phyloP scores from a whole-genome alignment of 106 monocot species.

The Dendrobium chrysotoxum region DNA sequence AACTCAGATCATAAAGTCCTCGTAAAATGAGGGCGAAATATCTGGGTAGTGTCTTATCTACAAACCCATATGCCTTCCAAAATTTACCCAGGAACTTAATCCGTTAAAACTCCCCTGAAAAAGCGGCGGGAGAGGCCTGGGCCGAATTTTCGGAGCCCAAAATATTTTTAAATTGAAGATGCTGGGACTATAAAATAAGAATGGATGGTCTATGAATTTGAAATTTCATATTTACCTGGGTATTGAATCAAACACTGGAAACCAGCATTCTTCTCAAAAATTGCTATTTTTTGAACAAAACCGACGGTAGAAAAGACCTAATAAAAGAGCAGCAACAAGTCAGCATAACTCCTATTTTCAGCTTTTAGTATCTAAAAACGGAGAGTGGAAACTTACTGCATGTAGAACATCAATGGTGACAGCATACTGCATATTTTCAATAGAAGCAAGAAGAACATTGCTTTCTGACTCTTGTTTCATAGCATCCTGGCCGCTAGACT shows the following conservation, averaged over 20 bases:
- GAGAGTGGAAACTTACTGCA: slow-evolving; percentile 25
- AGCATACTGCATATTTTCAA: slow-evolving; percentile 52
- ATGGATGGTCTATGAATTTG: no score
- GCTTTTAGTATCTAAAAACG: neutral
- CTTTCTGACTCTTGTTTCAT: slow-evolving; percentile 63
- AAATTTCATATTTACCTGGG: neutral
- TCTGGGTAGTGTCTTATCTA: no score
- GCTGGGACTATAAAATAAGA: no score
- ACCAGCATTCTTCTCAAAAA: neutral
- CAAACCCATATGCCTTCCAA: no score
- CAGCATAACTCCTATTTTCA: neutral
- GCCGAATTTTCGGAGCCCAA: no score
- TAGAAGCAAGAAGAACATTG: slow-evolving; percentile 54
- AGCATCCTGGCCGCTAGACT: slow-evolving; percentile 39
- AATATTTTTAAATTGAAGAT: no score
- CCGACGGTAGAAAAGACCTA: neutral
- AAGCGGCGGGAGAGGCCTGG: no score
- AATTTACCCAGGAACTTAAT: no score
- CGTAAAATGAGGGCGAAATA: no score
- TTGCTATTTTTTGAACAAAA: neutral
- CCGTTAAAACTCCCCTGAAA: no score
- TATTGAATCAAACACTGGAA: neutral
- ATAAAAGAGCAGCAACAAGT: neutral
- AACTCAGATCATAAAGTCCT: no score
- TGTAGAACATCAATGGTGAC: slow-evolving; percentile 77